These are phyloP conservation scores for Phytophthora sojae DNA, from an alignment of 352 stramenopile genomes.

Conservation along the genomic window DNA sequence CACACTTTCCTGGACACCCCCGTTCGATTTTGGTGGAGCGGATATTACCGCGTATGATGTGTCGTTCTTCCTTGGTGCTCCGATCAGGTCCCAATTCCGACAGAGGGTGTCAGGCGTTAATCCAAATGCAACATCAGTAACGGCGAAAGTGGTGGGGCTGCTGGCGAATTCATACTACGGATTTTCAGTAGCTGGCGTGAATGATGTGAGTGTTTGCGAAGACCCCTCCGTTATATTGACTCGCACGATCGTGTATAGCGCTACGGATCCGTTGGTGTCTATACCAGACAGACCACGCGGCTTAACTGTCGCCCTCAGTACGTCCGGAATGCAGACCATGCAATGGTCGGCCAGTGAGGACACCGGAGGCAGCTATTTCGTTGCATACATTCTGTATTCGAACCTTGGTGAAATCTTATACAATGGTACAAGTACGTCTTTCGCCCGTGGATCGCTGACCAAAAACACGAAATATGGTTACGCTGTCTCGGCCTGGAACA, in stretches of 20 bases:
- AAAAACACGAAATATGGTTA: constrained; percentile 60
- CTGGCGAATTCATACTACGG: constrained; percentile 62
- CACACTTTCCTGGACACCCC: constrained; percentile 51
- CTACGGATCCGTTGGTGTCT: constrained; percentile 33
- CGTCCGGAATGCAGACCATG: constrained; percentile 55
- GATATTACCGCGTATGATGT: constrained; percentile 62
- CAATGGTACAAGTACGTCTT: constrained; percentile 51
- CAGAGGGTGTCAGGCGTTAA: constrained; percentile 43
- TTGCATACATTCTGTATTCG: constrained; percentile 52
- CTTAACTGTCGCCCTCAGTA: constrained; percentile 39
- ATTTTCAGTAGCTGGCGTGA: constrained; percentile 58
- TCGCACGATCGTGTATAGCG: constrained; percentile 46
- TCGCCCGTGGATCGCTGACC: constrained; percentile 39
- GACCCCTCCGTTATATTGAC: constrained; percentile 33
- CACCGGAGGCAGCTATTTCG: constrained; percentile 36
- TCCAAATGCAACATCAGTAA: constrained; percentile 27
- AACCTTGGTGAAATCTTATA: constrained; percentile 41
- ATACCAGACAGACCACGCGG: constrained; percentile 45
- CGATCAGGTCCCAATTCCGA: constrained; percentile 38
- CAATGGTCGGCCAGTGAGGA: constrained; percentile 51
- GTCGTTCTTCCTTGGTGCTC: constrained; percentile 48
- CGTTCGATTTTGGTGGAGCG: constrained; percentile 62
- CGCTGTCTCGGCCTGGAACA: constrained; percentile 50
- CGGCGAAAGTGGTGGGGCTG: constrained; percentile 48
- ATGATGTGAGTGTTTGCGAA: constrained; percentile 59